A percentile compares a stretch with the other conserved stretches of the same genome.
Conservation (phyloP, 768 basidiomycete species). For the Gymnopilus dilepis region DNA sequence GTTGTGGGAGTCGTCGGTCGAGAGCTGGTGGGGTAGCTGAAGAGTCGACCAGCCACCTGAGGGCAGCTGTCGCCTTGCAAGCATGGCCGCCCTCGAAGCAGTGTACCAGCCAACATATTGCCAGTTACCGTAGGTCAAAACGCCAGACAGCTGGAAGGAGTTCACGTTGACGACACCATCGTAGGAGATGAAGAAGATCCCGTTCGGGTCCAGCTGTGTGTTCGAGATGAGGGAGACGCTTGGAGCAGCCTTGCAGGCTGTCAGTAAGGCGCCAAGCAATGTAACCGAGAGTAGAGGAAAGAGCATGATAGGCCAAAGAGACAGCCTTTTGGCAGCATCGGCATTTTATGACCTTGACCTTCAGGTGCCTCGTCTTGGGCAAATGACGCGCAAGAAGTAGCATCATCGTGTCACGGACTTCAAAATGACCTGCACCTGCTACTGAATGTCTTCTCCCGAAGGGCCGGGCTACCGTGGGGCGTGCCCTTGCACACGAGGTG, state of each 20-base stretch:
- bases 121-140: slow-evolving; percentile 43
- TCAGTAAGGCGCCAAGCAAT: slow-evolving; percentile 15
- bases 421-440: neutral
- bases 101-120: slow-evolving; percentile 56
- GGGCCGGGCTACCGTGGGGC: no score
- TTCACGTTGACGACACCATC: slow-evolving; percentile 54
- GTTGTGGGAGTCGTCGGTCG: slow-evolving; percentile 49
- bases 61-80: slow-evolving; percentile 46
- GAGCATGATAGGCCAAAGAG: neutral
- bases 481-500: no score
- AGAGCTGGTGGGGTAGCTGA: slow-evolving; percentile 46
- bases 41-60: slow-evolving; percentile 47
- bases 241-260: slow-evolving; percentile 39
- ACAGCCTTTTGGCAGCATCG: neutral
- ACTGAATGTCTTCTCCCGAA: neutral
- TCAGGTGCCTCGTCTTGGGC: neutral
- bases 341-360: neutral
- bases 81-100: slow-evolving; percentile 41
- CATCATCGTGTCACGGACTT: neutral
- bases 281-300: slow-evolving; percentile 10
- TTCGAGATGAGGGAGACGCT: slow-evolving; percentile 44
- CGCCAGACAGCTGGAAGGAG: slow-evolving; percentile 50
- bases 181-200: slow-evolving; percentile 50
- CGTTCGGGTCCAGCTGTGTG: slow-evolving; percentile 42
- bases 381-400: neutral